phyloP scores from a whole-genome alignment of 768 basidiomycete species.

The Austroboletus eburneus region DNA sequence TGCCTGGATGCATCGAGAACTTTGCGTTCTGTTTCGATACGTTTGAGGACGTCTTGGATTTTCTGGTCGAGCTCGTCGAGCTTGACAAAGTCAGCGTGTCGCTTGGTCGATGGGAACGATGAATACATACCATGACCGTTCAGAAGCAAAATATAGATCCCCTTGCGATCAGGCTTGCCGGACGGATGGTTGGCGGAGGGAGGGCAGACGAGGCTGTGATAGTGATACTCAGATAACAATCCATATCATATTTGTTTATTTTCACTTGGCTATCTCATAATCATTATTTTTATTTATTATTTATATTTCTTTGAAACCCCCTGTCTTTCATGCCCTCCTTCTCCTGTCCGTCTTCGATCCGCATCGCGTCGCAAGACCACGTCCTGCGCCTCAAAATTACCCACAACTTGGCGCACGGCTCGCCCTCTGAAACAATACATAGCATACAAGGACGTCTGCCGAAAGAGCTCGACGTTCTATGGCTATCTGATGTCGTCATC shows the following conservation, averaged over 20 bases:
- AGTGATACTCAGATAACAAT: conserved; percentile 27
- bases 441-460: conserved; percentile 34
- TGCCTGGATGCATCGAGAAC: conserved; percentile 81
- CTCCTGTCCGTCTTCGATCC: conserved; percentile 31
- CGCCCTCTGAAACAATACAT: conserved; percentile 27
- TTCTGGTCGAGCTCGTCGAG: conserved; percentile 79
- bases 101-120: conserved; percentile 7
- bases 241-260: conserved; percentile 2
- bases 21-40: conserved; percentile 91
- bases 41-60: conserved; percentile 85
- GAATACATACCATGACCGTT: conserved; percentile 30
- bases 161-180: conserved; percentile 12
- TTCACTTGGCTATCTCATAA: conserved; percentile 28
- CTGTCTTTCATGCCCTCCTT: conserved; percentile 30
- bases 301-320: neutral
- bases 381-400: conserved; percentile 43
- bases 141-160: conserved; percentile 9
- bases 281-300: conserved; percentile 8
- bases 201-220: conserved; percentile 22
- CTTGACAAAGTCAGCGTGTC: conserved; percentile 14
- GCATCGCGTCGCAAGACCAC: conserved; percentile 42
- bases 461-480: conserved; percentile 44
- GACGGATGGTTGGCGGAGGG: conserved; percentile 1
- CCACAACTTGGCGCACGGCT: conserved; percentile 39
- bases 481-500: conserved; percentile 47